phyloP scores from a whole-genome alignment of 2,329 filamentous ascomycete species.

The Trichoderma sp. region DNA sequence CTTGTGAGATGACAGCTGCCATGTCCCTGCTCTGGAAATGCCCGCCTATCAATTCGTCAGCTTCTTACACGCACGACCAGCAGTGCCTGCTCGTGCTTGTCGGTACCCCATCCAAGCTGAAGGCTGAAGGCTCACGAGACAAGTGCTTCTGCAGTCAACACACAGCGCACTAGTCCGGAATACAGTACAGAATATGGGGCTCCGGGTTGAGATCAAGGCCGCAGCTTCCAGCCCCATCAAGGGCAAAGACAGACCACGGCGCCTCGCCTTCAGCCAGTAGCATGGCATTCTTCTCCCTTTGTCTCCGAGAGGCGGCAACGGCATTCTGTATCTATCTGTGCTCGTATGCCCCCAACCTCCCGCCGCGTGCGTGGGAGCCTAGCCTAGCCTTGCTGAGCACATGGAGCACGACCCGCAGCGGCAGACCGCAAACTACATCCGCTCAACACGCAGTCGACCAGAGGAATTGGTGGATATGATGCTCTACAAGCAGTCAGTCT shows the following conservation, averaged over 20 bases:
- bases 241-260: not conserved
- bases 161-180: not conserved
- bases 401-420: slow-evolving; percentile 4
- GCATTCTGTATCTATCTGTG: not conserved
- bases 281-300: not conserved
- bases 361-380: slow-evolving; percentile 1
- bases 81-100: not conserved
- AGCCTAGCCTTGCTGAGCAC: slow-evolving; percentile 2
- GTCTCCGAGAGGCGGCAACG: slow-evolving; percentile 7
- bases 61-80: not conserved
- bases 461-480: not conserved
- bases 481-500: not conserved
- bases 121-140: not conserved
- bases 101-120: not conserved
- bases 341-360: not conserved
- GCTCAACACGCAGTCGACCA: not conserved
- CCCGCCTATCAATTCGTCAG: slow-evolving; percentile 2
- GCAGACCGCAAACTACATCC: slow-evolving; percentile 2
- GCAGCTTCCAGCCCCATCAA: not conserved
- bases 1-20: slow-evolving; percentile 19
- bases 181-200: not conserved
- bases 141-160: not conserved
- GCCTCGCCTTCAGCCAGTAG: not conserved
- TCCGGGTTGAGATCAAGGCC: not conserved
- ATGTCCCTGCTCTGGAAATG: not conserved